These are phyloP conservation scores for Lentinus brumalis DNA, from an alignment of 768 basidiomycete genomes.

Conservation along the genomic window DNA sequence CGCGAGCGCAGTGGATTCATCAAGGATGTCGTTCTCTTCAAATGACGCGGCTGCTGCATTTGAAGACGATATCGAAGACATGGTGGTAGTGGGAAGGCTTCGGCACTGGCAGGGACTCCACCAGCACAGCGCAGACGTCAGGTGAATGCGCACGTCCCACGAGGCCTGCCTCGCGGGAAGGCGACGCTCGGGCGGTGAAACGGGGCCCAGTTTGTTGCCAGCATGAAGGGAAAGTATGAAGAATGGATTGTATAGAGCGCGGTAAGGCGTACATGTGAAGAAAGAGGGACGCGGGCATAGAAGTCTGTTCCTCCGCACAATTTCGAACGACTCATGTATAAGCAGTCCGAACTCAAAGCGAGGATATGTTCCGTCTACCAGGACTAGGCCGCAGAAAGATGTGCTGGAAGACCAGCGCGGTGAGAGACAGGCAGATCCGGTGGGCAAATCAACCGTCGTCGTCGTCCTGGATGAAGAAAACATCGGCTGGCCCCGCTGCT, in stretches of 20 bases:
- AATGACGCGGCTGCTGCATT: background rate
- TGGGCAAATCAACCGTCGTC: conserved; percentile 69
- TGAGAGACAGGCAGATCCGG: conserved; percentile 71
- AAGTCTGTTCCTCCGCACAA: conserved; percentile 66
- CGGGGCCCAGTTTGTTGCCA: background rate
- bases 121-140: conserved; percentile 3
- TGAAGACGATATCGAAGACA: conserved; percentile 6
- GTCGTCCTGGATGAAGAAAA: conserved; percentile 56
- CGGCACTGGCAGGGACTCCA: background rate
- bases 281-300: conserved; percentile 20
- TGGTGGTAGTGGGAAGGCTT: conserved; percentile 1
- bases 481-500: background rate
- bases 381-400: conserved; percentile 60
- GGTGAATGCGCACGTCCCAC: conserved; percentile 15
- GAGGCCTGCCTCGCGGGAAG: conserved; percentile 11
- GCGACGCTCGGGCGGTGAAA: background rate
- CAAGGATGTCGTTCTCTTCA: background rate
- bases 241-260: background rate
- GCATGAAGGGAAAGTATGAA: background rate
- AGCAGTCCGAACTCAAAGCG: conserved; percentile 81
- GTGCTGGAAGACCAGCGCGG: conserved; percentile 66
- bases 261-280: conserved; percentile 14
- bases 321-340: conserved; percentile 69
- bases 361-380: conserved; percentile 55
- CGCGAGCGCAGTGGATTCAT: conserved; percentile 36